Evolutionary conservation across 2,329 filamentous ascomycete genomes (phyloP).

Genomic region (Cladosporium sp.): DNA sequence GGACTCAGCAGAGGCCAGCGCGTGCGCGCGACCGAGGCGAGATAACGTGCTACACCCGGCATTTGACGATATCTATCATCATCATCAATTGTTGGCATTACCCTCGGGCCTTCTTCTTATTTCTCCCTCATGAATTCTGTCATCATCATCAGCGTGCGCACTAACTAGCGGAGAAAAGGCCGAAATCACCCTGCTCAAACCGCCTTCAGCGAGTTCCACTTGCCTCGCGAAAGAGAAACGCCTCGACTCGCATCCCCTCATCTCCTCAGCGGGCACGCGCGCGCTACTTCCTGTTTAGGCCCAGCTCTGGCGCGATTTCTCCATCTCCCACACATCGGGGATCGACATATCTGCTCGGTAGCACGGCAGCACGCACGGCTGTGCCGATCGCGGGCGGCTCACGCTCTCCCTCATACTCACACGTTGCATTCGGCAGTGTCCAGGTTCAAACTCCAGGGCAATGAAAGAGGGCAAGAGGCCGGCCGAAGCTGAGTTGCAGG

Average conservation of each 20-base stretch:
- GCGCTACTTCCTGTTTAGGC: neutral
- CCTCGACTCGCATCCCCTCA: neutral
- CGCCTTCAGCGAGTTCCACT: neutral
- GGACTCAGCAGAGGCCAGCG: neutral
- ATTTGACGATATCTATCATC: constrained; percentile 7
- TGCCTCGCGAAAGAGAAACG: neutral
- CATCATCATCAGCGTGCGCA: neutral
- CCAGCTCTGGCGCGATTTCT: constrained; percentile 6
- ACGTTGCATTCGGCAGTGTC: neutral
- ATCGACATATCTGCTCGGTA: constrained; percentile 7
- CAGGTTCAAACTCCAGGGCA: neutral
- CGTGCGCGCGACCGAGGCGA: neutral
- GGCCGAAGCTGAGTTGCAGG: neutral
- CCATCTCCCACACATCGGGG: constrained; percentile 5
- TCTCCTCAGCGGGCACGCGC: constrained; percentile 6
- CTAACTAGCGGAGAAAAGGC: neutral
- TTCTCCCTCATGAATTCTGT: neutral
- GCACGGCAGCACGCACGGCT: constrained; percentile 10
- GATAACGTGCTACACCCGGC: constrained; percentile 4
- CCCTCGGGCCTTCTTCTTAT: constrained; percentile 3
- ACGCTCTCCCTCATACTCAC: neutral
- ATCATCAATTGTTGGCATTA: neutral
- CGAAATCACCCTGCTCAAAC: neutral
- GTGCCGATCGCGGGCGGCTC: constrained; percentile 3
- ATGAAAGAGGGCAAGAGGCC: neutral